Evolutionary conservation across 805 yeast species (phyloP), one percentile per base, ranked within the genome.

Genomic region (Suhomyces prunicola): DNA sequence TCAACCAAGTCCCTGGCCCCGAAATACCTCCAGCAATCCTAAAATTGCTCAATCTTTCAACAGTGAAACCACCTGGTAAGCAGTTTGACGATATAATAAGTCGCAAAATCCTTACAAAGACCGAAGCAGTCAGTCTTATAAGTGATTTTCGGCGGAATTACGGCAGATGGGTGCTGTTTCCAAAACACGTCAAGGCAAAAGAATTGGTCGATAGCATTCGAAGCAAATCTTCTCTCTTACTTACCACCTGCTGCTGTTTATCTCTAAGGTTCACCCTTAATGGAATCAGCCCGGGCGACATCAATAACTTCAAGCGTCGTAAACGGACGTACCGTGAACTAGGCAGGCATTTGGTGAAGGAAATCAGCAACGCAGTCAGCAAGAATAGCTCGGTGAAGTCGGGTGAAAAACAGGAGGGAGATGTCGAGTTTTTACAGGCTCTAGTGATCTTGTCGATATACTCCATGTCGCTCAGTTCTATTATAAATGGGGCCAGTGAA

Each of bases 101-200:
- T 2, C 60, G 79, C 24, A 81, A 82, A 1, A 67, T 86, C 4
- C 60, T 88, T 13, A 61, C 81, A 1, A 60, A 73, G 41, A 65
- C 68, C 2, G 84, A 85, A 57, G 82, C 83, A 0, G 58, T 77
- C 6, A 72, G 73, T 15, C 66, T 87, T 40, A 68, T 88, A 57
- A 76, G 75, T 50, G 80, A 79, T 46, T 88, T 88, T 63, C 71
- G 87, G 44, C 81, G 83, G 47, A 78, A 86, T 60, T 88, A 85
- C 62, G 90, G 91, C 4, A 76, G 90, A 29, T 88, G 96, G 96
- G 83, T 87, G 3, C 82, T 88, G 50, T 82, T 88, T 48, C 90
- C 92, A 0, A 78, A 78, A 29, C 71, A 71, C 12, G 62, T 79
- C 35, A 63, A 83, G 4, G 76, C 85, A 0, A 77, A 71, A 17